phyloP scores from a whole-genome alignment of 495 filamentous ascomycete genomes.

The Cladorrhinum samala region DNA sequence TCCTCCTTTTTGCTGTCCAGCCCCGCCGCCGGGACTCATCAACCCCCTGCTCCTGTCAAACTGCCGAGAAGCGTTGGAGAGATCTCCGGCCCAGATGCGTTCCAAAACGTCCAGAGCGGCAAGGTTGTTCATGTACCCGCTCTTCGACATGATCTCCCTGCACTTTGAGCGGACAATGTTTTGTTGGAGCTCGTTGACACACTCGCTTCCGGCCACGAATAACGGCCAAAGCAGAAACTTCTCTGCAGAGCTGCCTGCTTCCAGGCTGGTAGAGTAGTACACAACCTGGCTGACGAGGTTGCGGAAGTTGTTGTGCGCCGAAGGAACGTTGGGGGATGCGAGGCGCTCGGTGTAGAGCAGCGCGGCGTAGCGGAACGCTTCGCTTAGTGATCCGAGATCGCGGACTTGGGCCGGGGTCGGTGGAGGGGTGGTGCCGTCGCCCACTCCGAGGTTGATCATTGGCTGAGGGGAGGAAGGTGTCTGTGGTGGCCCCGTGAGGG shows the following conservation, averaged over 20 bases:
- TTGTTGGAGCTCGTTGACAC: constrained; percentile 74
- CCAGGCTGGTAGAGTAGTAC: constrained; percentile 71
- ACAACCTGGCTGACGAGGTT: constrained; percentile 73
- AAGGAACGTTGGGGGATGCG: constrained; percentile 68
- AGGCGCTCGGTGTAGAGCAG: constrained; percentile 89
- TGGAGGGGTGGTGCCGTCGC: constrained; percentile 14
- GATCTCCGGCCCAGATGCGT: constrained; percentile 63
- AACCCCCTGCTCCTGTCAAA: constrained; percentile 1
- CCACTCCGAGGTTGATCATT: background rate
- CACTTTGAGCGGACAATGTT: constrained; percentile 71
- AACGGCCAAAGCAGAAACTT: constrained; percentile 94
- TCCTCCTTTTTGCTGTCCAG: constrained; percentile 30
- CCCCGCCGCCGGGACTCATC: background rate
- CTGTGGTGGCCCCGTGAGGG: constrained; percentile 31
- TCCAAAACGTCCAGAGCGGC: constrained; percentile 81
- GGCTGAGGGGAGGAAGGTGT: background rate
- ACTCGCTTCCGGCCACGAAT: constrained; percentile 87
- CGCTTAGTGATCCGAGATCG: constrained; percentile 60
- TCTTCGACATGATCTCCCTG: constrained; percentile 77
- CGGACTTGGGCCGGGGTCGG: constrained; percentile 37
- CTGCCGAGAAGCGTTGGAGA: too few relatives aligned
- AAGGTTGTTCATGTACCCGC: constrained; percentile 88
- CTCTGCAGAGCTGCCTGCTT: constrained; percentile 57
- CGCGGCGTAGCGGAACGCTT: constrained; percentile 83
- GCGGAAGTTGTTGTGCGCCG: constrained; percentile 73